These are phyloP conservation scores for Rhodamnia argentea DNA, from an alignment of 345 rosid genomes.

Conservation along the genomic window DNA sequence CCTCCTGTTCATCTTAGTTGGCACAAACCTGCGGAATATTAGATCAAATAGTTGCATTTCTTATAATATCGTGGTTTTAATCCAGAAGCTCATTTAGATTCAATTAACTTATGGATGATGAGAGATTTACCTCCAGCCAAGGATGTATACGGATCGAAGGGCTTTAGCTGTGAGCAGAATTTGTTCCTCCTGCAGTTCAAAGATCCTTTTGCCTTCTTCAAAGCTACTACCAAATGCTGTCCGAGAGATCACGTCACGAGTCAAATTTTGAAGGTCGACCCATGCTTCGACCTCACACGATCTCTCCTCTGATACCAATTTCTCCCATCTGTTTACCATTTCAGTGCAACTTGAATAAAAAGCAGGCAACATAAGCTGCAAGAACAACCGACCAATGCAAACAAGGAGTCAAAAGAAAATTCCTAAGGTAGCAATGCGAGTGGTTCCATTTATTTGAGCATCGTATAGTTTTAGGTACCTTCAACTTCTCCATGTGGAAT, in stretches of 20 bases:
- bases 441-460: neutral
- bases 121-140: slow-evolving; percentile 44
- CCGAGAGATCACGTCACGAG: slow-evolving; percentile 24
- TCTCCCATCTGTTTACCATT: slow-evolving; percentile 22
- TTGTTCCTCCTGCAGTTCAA: slow-evolving; percentile 36
- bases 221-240: slow-evolving; percentile 64
- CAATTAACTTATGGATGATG: neutral
- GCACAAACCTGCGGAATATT: slow-evolving; percentile 14
- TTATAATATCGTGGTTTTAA: no score
- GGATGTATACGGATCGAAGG: slow-evolving; percentile 21
- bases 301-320: neutral
- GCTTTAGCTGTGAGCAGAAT: slow-evolving; percentile 11
- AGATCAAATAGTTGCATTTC: no score
- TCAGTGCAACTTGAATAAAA: slow-evolving; percentile 9
- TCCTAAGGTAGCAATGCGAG: neutral
- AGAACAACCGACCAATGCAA: neutral
- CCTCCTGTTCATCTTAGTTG: slow-evolving; percentile 16
- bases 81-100: neutral
- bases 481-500: slow-evolving; percentile 49
- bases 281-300: slow-evolving; percentile 6
- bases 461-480: slow-evolving; percentile 11
- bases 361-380: slow-evolving; percentile 1
- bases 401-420: no score
- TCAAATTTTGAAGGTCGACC: slow-evolving; percentile 7
- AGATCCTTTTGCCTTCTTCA: slow-evolving; percentile 56